Evolutionary conservation across 352 stramenopile species (phyloP).

Genomic region (Aphanomyces cochlioides): DNA sequence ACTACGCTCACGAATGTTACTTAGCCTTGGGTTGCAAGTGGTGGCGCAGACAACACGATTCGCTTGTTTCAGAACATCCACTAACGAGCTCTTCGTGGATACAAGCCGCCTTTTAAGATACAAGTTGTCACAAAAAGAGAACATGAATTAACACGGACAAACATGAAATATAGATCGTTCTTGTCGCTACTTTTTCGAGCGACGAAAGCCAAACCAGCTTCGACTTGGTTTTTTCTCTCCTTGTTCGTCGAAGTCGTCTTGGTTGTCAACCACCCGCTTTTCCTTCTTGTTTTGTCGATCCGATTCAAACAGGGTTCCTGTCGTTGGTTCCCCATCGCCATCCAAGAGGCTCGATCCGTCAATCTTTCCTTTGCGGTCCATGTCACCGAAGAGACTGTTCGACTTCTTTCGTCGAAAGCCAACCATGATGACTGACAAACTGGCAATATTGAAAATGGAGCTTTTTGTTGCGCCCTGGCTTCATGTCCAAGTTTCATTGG

Average conservation of each 20-base stretch:
- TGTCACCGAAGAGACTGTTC: constrained; percentile 63
- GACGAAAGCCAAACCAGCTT: constrained; percentile 23
- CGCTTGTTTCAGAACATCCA: constrained; percentile 97
- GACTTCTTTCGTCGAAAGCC: constrained; percentile 84
- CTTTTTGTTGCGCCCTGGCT: no score
- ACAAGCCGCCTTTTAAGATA: neutral
- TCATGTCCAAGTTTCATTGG: no score
- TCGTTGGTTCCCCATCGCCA: constrained; percentile 71
- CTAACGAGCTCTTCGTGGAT: constrained; percentile 37
- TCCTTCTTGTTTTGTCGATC: constrained; percentile 40
- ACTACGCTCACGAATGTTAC: constrained; percentile 28
- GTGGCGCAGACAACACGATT: constrained; percentile 92
- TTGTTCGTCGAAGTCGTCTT: constrained; percentile 57
- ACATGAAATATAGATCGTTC: neutral
- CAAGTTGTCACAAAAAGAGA: no score
- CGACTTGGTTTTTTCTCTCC: constrained; percentile 26
- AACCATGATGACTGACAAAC: constrained; percentile 42
- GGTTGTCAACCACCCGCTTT: constrained; percentile 40
- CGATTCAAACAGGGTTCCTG: constrained; percentile 64
- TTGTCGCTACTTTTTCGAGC: constrained; percentile 12
- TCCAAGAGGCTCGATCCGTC: constrained; percentile 79
- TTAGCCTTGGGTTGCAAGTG: constrained; percentile 91
- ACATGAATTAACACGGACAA: neutral
- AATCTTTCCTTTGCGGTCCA: constrained; percentile 81
- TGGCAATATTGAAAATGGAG: no score